phyloP scores from a whole-genome alignment of 345 rosid genomes.

The Euphorbia tirucalli region DNA sequence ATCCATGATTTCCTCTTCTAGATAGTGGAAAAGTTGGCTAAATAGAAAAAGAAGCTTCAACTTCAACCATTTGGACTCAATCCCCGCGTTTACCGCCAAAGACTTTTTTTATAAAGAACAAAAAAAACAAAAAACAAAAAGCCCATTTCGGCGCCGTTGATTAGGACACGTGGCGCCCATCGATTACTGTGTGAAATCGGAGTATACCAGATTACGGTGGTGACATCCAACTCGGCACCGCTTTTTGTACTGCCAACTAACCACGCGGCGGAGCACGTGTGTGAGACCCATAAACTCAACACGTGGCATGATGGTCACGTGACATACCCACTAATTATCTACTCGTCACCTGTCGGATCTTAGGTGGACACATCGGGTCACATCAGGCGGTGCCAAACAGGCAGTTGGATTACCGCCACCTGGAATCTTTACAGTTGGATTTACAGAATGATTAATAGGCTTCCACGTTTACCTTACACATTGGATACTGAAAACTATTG shows the following conservation, averaged over 20 bases:
- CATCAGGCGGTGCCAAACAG: constrained; percentile 27
- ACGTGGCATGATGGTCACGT: constrained; percentile 21
- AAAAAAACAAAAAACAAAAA: neutral
- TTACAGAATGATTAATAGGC: neutral
- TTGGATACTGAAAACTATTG: neutral
- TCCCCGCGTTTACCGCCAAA: constrained; percentile 30
- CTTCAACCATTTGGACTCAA: neutral
- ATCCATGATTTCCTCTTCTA: neutral
- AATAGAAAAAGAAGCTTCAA: neutral
- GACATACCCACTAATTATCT: constrained; percentile 7
- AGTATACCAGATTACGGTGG: neutral
- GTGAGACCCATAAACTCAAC: neutral
- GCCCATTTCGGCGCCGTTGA: neutral
- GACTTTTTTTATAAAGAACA: no score
- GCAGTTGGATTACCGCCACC: constrained; percentile 11
- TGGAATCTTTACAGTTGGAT: constrained; percentile 5
- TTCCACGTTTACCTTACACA: constrained; percentile 4
- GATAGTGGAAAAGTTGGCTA: neutral
- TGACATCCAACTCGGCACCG: constrained; percentile 31
- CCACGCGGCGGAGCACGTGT: constrained; percentile 26
- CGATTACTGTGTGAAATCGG: neutral
- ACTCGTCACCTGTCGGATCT: constrained; percentile 18
- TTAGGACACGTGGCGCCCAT: constrained; percentile 9
- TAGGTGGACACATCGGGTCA: constrained; percentile 5
- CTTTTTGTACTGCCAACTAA: constrained; percentile 17